Evolutionary conservation across 2,329 filamentous ascomycete genomes (phyloP), one percentile per base, ranked within the genome.

Genomic region (Venturia pyrina): DNA sequence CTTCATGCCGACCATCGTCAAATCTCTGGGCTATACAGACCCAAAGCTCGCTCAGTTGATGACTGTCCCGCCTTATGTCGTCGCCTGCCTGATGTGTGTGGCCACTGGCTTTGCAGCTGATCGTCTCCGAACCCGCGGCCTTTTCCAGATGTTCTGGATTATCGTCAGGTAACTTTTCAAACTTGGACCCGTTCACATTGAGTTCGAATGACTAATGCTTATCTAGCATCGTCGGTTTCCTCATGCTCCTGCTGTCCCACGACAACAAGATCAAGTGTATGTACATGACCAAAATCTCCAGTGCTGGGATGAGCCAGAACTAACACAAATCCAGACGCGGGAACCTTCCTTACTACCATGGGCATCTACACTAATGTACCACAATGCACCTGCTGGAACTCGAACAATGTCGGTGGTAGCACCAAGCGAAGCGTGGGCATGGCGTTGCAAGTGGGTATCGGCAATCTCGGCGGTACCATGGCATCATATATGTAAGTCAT

Each of bases 41-140:
- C 50, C 50, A 15, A 84, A 87, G 62, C 75, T 80, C 34, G 85
- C 87, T 0, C 81, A 89, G 4, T 81, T 89, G 17, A 78, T 89
- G 64, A 88, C 86, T 0, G 83, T 82, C 0, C 88, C 88, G 0
- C 87, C 87, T 0, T 89, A 88, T 72, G 82, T 87, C 8, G 73
- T 71, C 61, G 75, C 75, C 13, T 76, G 74, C 15, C 46, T 61
- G 7, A 68, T 56, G 43, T 67, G 66, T 59, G 68, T 67, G 24
- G n/a, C n/a, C 21, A 32, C 24, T 34, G 66, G 66, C 44, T 67
- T 40, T 32, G 40, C 44, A 3, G 66, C 65, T n/a, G 66, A 67
- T 53, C 28, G 44, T 17, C 40, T 60, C 19, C 15, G 61, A 10
- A 66, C 68, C 21, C 66, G 66, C 37, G 66, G 66, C 34, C 32